Evolutionary conservation across 2,329 filamentous ascomycete species (phyloP), one percentile per base, ranked within the genome.

Genomic region (Verticillium isaacii): DNA sequence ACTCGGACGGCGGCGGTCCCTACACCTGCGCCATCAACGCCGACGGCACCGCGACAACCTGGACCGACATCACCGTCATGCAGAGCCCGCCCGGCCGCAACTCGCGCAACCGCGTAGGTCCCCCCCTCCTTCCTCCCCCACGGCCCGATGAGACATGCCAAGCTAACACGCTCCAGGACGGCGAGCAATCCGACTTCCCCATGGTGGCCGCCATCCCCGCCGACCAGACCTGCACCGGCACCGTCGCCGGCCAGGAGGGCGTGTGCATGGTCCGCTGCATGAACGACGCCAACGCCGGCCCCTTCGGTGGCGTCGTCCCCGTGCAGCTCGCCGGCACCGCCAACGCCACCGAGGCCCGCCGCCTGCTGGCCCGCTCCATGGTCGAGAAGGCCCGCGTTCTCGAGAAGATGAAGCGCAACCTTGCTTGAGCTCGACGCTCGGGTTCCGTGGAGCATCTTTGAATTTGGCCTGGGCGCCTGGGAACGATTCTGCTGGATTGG

Each of bases 211-310:
- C 74, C n/a, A 79, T 87, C 62, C 80, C 83, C 0, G 79, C 78
- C 25, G 73, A 73, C 61, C 79, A 81, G 72, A 68, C 72, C 37
- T 87, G 84, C 74, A 85, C 82, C 17, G 84, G 85, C 58, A 83
- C 79, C 54, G 80, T 84, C 11, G 83, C 81, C 14, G 84, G 82
- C 29, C 78, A 84, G 72, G 71, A 75, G 50, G 83, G 83, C 66
- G 77, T 85, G 66, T 87, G 84, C 74, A 79, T 87, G 69, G 83
- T 87, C 56, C 78, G 82, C 32, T 86, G 83, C 72, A 72, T 83
- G 73, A 86, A 87, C 71, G 76, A 75, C 1, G 83, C 83, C 71
- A 76, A 74, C 2, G 82, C 83, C 56, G 84, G 84, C 14, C 84
- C 84, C 25, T 87, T 87, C 67, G 84, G 85, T 61, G 75, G 75